phyloP scores from a whole-genome alignment of 768 basidiomycete species.

The Rhizopogon vinicolor region DNA sequence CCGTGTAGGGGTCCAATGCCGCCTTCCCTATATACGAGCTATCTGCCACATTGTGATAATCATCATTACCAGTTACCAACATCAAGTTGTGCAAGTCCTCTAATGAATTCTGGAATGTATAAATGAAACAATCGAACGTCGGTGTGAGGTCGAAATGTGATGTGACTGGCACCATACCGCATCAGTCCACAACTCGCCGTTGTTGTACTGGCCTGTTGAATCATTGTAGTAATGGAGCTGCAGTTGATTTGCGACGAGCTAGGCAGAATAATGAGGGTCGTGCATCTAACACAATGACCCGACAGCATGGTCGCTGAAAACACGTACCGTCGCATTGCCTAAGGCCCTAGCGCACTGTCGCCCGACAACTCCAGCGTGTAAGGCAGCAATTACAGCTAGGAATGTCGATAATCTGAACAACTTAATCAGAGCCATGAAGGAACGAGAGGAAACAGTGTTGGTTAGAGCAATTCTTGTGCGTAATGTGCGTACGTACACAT shows the following conservation, averaged over 20 bases:
- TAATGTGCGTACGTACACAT: not conserved
- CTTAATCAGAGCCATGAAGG: not conserved
- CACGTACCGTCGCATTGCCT: slow-evolving; percentile 9
- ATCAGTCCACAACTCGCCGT: slow-evolving; percentile 53
- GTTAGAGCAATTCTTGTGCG: not conserved
- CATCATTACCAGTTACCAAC: slow-evolving; percentile 41
- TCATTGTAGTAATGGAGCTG: slow-evolving; percentile 36
- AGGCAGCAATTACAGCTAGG: not conserved
- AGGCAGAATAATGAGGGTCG: not conserved
- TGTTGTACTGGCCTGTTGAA: slow-evolving; percentile 37
- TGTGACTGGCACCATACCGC: slow-evolving; percentile 30
- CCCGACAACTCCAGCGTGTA: not conserved
- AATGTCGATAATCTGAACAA: not conserved
- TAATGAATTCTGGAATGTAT: slow-evolving; percentile 41
- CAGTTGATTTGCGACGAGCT: slow-evolving; percentile 23
- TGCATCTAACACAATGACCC: not conserved
- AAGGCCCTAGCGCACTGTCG: slow-evolving; percentile 7
- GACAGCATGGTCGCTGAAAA: not conserved
- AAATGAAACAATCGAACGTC: not conserved
- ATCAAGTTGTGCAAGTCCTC: slow-evolving; percentile 58
- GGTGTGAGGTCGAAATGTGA: not conserved
- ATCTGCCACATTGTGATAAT: slow-evolving; percentile 36
- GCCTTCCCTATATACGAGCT: slow-evolving; percentile 40
- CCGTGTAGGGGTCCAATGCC: slow-evolving; percentile 33
- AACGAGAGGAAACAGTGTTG: not conserved